phyloP scores from a whole-genome alignment of 371 early-diverging fungal species.

The Sanchytrium tribonematis region DNA sequence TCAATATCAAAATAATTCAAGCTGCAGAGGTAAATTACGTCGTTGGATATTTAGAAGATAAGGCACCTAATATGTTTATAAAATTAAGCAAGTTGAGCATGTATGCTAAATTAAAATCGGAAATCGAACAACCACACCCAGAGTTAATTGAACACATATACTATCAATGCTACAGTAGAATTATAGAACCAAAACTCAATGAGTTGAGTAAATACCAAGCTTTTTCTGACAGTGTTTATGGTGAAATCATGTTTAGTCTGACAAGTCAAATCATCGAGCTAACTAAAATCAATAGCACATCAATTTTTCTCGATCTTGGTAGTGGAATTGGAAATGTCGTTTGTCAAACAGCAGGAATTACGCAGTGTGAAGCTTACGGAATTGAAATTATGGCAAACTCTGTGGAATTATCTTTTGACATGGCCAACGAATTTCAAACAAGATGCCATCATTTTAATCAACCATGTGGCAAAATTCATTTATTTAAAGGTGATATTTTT shows the following conservation, averaged over 20 bases:
- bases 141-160: background rate
- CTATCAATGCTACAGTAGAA: background rate
- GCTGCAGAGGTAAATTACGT: background rate
- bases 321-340: slow-evolving; percentile 3
- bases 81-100: background rate
- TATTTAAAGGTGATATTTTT: background rate
- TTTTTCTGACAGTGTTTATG: slow-evolving; percentile 1
- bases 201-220: background rate
- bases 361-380: background rate
- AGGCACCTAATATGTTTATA: background rate
- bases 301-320: slow-evolving; percentile 2
- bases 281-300: background rate
- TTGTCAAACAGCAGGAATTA: background rate
- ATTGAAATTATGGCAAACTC: background rate
- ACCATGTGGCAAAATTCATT: background rate
- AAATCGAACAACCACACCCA: background rate
- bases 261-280: background rate
- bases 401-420: no score
- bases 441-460: background rate
- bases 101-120: background rate
- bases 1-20: background rate
- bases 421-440: background rate
- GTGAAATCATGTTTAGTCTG: background rate
- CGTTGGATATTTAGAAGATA: background rate
- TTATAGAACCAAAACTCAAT: background rate